Base-by-base conservation (phyloP, 2,329 filamentous ascomycete species). In the Alternaria burnsii region DNA sequence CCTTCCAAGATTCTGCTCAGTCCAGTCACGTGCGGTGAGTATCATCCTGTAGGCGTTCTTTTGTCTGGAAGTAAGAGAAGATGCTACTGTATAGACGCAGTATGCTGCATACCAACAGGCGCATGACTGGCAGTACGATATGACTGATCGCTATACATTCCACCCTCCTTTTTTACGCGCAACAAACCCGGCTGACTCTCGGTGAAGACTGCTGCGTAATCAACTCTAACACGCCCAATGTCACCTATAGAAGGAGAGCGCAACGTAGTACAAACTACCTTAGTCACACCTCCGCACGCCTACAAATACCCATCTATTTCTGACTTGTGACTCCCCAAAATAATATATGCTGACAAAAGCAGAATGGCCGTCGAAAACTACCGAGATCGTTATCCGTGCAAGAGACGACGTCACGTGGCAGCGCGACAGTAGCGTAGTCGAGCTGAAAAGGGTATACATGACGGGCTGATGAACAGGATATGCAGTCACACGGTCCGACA, bases 341-440 rank as follows among this genome's bases (percentile, higher is more conserved):
- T n/a, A n/a, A n/a, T n/a, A n/a, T n/a, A 22, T 32, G 46, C 46
- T 50, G 46, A 50, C 46, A 50, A 38, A 38, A 50, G 22, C 40
- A 42, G 16, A 42, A 16, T 20, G 40, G 30, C 22, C 32, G 20
- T 50, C 32, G 34, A n/a, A 22, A 50, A 38, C 46, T 50, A 50
- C 46, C 46, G 46, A 50, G 32, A 9, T 24, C 30, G 46, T 32
- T 50, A 50, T 32, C 46, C 46, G 46, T 42, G 20, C 12, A 11
- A 42, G 40, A 42, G 16, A 12, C 20, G 5, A 16, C 5, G 46
- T 50, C 46, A 50, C 32, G 46, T 50, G 46, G 46, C 36, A 50
- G 20, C 46, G 46, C 30, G 46, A 50, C 46, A 50, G 32, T 50
- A 36, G 20, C 30, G 34, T 14, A 38, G 8, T 16, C 14, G 46